Percentiles rank a stretch among this genome's conserved stretches.
phyloP scores from a whole-genome alignment of 2,329 filamentous ascomycete genomes.

The Pseudocercospora eumusae region DNA sequence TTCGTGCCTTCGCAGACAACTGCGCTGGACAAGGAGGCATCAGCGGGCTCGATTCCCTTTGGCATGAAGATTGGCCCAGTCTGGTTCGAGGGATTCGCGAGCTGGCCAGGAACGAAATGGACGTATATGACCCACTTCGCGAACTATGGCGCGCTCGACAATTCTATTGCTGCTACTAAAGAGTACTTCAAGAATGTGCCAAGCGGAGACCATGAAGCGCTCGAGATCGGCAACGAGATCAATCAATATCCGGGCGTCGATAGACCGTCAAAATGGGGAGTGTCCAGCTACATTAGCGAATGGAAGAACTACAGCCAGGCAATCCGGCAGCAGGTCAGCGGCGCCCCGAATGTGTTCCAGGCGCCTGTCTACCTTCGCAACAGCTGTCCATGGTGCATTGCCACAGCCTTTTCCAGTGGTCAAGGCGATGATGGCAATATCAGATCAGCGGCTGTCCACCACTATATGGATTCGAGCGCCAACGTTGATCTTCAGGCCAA shows the following conservation, averaged over 20 bases:
- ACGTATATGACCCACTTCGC: constrained; percentile 21
- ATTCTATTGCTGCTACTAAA: constrained; percentile 16
- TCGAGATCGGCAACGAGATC: constrained; percentile 25
- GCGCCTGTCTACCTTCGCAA: constrained; percentile 17
- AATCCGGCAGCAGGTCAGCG: constrained; percentile 9
- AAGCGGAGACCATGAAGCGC: constrained; percentile 18
- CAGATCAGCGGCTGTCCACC: constrained; percentile 13
- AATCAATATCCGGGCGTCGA: constrained; percentile 16
- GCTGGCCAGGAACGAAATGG: constrained; percentile 16
- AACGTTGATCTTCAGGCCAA: constrained; percentile 17
- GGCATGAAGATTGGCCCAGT: constrained; percentile 20
- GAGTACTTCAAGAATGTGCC: constrained; percentile 21
- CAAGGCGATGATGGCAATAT: constrained; percentile 16
- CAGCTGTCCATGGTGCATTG: constrained; percentile 16
- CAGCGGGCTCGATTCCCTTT: neutral
- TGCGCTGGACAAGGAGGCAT: neutral
- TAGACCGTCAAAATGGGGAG: constrained; percentile 11
- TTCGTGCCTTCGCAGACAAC: constrained; percentile 15
- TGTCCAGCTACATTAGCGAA: constrained; percentile 15
- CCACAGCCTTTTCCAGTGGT: constrained; percentile 17
- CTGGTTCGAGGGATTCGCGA: constrained; percentile 24
- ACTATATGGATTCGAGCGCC: constrained; percentile 22
- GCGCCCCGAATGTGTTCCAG: constrained; percentile 11
- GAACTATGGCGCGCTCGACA: constrained; percentile 14
- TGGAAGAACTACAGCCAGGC: constrained; percentile 15